These are phyloP conservation scores for Globisporangium perplexum DNA, from an alignment of 352 stramenopile genomes.

Conservation along the genomic window DNA sequence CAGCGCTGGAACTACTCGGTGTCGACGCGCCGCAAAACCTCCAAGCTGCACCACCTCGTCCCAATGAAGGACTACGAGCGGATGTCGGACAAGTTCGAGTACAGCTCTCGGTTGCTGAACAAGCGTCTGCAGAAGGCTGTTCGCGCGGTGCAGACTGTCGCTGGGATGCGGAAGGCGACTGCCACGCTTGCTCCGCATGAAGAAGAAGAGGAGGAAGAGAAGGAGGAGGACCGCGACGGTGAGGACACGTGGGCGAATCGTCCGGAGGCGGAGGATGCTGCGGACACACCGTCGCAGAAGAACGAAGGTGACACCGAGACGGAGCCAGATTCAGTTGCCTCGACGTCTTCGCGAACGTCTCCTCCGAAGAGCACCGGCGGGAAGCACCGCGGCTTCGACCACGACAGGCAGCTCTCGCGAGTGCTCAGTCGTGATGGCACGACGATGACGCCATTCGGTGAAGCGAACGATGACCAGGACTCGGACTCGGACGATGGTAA, in stretches of 20 bases:
- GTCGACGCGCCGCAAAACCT: constrained; percentile 72
- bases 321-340: not conserved
- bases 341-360: too few species aligned
- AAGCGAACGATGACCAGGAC: constrained; percentile 1
- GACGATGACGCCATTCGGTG: constrained; percentile 16
- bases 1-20: constrained; percentile 88
- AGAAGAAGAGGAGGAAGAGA: constrained; percentile 13
- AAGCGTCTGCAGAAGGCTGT: constrained; percentile 64
- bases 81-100: constrained; percentile 24
- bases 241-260: constrained; percentile 2
- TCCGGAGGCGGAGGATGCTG: not conserved
- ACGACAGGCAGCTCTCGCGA: constrained; percentile 27
- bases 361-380: not conserved
- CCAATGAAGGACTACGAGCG: constrained; percentile 64
- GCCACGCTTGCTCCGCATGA: constrained; percentile 6
- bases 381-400: constrained; percentile 30
- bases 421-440: constrained; percentile 10
- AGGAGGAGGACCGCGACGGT: not conserved
- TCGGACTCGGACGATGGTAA: constrained; percentile 2
- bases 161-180: constrained; percentile 18
- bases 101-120: constrained; percentile 33
- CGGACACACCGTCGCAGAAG: not conserved
- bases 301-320: not conserved
- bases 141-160: constrained; percentile 48
- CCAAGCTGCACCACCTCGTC: constrained; percentile 66